Conservation (phyloP, 192 early-diverging fungal species). For the Backusella psychrophila region DNA sequence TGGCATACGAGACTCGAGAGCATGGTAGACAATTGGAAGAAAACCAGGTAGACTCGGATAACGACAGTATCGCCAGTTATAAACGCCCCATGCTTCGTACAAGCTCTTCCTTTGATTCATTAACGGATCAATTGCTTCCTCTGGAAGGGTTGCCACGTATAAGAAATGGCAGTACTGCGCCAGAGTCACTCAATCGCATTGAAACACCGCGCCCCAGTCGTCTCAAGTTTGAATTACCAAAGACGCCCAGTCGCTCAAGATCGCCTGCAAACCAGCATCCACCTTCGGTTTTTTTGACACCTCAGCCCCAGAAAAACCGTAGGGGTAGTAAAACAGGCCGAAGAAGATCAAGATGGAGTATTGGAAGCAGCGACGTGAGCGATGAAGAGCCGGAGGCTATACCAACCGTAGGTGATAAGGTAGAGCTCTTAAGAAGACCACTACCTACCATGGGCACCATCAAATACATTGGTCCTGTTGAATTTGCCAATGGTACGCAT, state of each 20-base stretch:
- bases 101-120: conserved; percentile 18
- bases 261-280: background rate
- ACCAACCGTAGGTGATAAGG: conserved; percentile 15
- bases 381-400: conserved; percentile 14
- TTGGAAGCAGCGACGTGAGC: background rate
- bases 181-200: background rate
- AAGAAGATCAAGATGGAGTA: conserved; percentile 4
- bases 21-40: background rate
- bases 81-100: background rate
- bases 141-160: background rate
- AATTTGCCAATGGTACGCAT: conserved; percentile 19
- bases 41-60: background rate
- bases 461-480: conserved; percentile 31
- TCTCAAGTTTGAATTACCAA: conserved; percentile 26
- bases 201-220: conserved; percentile 6
- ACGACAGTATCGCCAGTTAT: background rate
- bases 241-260: conserved; percentile 1
- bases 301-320: background rate
- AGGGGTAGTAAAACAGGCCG: background rate
- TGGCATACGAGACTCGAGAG: conserved; percentile 1
- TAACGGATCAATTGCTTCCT: conserved; percentile 20
- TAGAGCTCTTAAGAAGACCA: conserved; percentile 22
- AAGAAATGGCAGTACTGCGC: conserved; percentile 1
- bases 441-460: conserved; percentile 31
- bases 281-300: background rate